Evolutionary conservation across 1,284 basidiomycete species (phyloP).

Genomic region (Laetiporus sulphureus): DNA sequence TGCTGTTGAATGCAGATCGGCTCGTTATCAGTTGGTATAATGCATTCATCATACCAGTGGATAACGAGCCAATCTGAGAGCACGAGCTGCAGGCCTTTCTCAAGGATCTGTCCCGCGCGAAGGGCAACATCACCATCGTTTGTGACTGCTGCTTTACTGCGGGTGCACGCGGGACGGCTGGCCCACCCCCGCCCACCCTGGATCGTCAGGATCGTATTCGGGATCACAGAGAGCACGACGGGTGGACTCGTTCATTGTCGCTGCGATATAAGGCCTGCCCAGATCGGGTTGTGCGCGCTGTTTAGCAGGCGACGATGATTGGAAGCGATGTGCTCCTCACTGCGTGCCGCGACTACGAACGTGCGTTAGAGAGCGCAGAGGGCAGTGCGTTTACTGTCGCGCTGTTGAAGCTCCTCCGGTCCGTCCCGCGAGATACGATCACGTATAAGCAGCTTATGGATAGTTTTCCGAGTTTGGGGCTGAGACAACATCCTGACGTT

Average conservation of each 20-base stretch:
- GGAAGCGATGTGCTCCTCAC: constrained; percentile 9
- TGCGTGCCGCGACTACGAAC: constrained; percentile 8
- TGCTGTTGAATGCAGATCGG: constrained; percentile 2
- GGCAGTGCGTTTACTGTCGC: not conserved
- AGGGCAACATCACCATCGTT: too few relatives aligned
- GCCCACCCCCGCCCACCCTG: constrained; percentile 8
- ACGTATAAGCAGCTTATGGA: constrained; percentile 2
- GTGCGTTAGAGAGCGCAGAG: constrained; percentile 3
- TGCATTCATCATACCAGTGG: constrained; percentile 5
- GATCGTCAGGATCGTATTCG: too few relatives aligned
- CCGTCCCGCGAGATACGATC: not conserved
- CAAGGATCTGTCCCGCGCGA: not conserved
- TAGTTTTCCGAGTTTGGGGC: not conserved
- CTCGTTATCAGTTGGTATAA: too few relatives aligned
- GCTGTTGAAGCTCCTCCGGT: constrained; percentile 1
- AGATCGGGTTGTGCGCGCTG: not conserved
- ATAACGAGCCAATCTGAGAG: constrained; percentile 9
- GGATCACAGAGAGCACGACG: too few relatives aligned
- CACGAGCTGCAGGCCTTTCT: constrained; percentile 7
- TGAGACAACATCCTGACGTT: constrained; percentile 12
- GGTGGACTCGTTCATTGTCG: constrained; percentile 6
- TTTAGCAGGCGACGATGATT: not conserved
- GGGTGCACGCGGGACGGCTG: not conserved
- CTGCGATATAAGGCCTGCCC: not conserved
- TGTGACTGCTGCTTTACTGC: constrained; percentile 4